A percentile compares a stretch with the other conserved stretches of the same genome.
Evolutionary conservation across 2,329 filamentous ascomycete genomes (phyloP).

Genomic region (Cordyceps fumosorosea): DNA sequence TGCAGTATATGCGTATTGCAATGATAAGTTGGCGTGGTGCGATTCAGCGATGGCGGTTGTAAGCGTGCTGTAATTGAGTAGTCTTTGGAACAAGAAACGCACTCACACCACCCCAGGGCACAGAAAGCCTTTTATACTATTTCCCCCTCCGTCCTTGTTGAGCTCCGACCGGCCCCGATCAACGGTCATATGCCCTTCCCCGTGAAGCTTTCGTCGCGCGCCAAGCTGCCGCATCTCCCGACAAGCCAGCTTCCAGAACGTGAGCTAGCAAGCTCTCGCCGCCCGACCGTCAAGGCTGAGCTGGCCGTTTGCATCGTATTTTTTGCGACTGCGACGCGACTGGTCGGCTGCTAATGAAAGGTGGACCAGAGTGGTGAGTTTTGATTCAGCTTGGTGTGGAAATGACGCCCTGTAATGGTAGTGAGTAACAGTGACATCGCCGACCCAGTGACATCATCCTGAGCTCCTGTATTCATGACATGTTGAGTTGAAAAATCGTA

Average conservation of each 20-base stretch:
- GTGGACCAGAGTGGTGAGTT: background rate
- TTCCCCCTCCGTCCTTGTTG: background rate
- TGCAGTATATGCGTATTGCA: background rate
- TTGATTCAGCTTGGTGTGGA: background rate
- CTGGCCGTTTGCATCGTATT: constrained; percentile 12
- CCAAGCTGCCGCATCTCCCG: background rate
- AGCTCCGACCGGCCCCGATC: background rate
- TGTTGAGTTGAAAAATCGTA: background rate
- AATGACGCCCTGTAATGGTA: background rate
- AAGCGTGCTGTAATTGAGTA: background rate
- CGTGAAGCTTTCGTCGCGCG: background rate
- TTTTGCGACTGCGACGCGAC: background rate
- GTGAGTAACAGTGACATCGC: background rate
- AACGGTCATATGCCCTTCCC: background rate
- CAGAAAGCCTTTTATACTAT: background rate
- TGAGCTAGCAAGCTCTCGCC: background rate
- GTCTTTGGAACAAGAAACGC: background rate
- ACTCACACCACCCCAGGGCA: background rate
- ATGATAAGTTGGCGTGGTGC: background rate
- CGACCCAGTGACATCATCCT: background rate
- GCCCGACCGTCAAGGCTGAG: constrained; percentile 1
- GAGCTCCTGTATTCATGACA: no score
- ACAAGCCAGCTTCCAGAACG: background rate
- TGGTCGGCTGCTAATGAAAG: background rate
- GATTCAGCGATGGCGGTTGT: no score